Percentiles rank a stretch among this genome's conserved stretches.
These are phyloP conservation scores for Beauveria medogensis DNA, from an alignment of 2,329 filamentous ascomycete species.

Conservation along the genomic window DNA sequence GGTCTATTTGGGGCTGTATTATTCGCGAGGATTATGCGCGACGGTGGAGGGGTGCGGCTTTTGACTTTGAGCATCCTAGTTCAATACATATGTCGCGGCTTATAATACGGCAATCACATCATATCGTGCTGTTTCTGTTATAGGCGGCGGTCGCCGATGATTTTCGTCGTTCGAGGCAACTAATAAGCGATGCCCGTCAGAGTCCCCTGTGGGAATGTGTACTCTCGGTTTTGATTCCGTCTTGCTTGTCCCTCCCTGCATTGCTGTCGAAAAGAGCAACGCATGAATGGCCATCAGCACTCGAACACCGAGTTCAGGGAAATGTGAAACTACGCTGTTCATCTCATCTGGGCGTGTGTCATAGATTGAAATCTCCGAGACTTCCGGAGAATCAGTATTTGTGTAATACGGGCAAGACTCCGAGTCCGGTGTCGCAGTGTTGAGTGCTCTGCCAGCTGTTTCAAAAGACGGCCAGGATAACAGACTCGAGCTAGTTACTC, in stretches of 20 bases:
- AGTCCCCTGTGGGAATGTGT: neutral
- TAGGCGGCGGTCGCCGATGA: neutral
- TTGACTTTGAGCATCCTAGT: slow-evolving; percentile 1
- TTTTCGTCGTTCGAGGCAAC: neutral
- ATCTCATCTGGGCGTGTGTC: neutral
- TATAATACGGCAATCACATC: neutral
- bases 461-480: neutral
- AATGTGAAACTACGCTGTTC: neutral
- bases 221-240: neutral
- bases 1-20: neutral
- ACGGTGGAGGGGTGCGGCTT: neutral
- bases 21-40: neutral
- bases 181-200: neutral
- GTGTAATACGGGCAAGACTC: neutral
- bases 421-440: neutral
- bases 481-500: neutral
- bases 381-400: neutral
- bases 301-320: neutral
- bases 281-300: neutral
- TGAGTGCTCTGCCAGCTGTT: neutral
- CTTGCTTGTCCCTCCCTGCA: neutral
- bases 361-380: neutral
- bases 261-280: neutral
- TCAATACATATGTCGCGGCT: neutral
- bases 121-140: neutral